Evolutionary conservation across 352 stramenopile species (phyloP).

Genomic region (Phytophthora hibernalis): DNA sequence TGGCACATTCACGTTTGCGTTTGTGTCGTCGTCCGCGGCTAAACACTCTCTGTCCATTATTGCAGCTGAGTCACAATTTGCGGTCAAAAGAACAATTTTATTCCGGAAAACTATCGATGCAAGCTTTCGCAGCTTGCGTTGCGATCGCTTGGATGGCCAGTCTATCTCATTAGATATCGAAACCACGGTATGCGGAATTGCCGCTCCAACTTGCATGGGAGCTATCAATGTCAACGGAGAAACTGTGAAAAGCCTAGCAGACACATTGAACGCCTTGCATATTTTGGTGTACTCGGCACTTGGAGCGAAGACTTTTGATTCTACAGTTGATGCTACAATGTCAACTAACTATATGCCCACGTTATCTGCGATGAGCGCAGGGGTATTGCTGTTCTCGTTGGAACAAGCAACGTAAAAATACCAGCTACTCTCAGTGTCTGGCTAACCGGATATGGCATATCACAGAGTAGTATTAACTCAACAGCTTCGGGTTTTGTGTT

Average conservation of each 20-base stretch:
- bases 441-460: conserved; percentile 24
- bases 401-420: conserved; percentile 6
- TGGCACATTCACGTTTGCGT: conserved; percentile 46
- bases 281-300: conserved; percentile 30
- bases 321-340: conserved; percentile 5
- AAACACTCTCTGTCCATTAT: conserved; percentile 51
- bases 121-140: conserved; percentile 47
- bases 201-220: conserved; percentile 22
- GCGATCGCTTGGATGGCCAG: conserved; percentile 56
- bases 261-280: conserved; percentile 25
- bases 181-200: conserved; percentile 34
- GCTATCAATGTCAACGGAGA: conserved; percentile 22
- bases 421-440: conserved; percentile 21
- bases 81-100: conserved; percentile 43
- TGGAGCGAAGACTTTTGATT: conserved; percentile 1
- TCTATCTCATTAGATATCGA: conserved; percentile 47
- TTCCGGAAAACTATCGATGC: conserved; percentile 42
- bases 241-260: conserved; percentile 9
- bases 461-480: conserved; percentile 19
- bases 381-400: conserved; percentile 28
- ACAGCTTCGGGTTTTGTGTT: conserved; percentile 38
- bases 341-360: conserved; percentile 22
- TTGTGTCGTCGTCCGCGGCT: conserved; percentile 36
- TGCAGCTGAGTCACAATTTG: conserved; percentile 56
- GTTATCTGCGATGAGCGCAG: conserved; percentile 12